Evolutionary conservation across 371 early-diverging fungal genomes (phyloP).

Genomic region (Lichtheimia ramosa): DNA sequence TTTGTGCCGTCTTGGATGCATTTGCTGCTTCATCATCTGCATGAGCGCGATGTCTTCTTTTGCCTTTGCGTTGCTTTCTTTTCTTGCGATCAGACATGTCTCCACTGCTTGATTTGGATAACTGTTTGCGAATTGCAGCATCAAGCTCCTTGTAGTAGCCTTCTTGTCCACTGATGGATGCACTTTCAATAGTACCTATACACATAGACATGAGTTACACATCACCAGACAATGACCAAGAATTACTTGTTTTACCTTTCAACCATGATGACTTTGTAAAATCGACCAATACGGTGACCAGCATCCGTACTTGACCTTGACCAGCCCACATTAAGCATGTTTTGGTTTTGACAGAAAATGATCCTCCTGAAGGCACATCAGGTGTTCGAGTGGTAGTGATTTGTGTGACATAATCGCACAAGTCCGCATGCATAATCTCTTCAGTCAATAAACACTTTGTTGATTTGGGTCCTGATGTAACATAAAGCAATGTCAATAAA

Average conservation of each 20-base stretch:
- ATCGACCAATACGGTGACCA: constrained; percentile 70
- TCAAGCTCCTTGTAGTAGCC: constrained; percentile 59
- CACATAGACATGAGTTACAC: background rate
- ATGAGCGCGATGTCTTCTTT: constrained; percentile 4
- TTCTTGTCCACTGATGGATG: constrained; percentile 65
- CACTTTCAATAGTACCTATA: constrained; percentile 67
- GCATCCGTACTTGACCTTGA: constrained; percentile 57
- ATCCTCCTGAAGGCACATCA: constrained; percentile 81
- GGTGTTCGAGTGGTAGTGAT: constrained; percentile 76
- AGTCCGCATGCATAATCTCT: constrained; percentile 58
- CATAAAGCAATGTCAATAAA: no score
- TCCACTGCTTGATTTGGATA: background rate
- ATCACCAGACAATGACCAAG: background rate
- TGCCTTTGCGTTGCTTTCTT: constrained; percentile 11
- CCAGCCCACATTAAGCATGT: constrained; percentile 85
- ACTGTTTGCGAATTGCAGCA: constrained; percentile 31
- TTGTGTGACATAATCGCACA: constrained; percentile 57
- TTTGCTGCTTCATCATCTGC: background rate
- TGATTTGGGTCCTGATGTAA: constrained; percentile 63
- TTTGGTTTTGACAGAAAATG: constrained; percentile 74
- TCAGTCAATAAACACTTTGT: constrained; percentile 68
- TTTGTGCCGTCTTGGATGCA: background rate
- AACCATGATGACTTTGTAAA: constrained; percentile 76
- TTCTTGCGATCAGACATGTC: constrained; percentile 5
- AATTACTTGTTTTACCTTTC: constrained; percentile 52